phyloP scores from a whole-genome alignment of 805 yeast genomes.

The Sugiyamaella lignohabitans region DNA sequence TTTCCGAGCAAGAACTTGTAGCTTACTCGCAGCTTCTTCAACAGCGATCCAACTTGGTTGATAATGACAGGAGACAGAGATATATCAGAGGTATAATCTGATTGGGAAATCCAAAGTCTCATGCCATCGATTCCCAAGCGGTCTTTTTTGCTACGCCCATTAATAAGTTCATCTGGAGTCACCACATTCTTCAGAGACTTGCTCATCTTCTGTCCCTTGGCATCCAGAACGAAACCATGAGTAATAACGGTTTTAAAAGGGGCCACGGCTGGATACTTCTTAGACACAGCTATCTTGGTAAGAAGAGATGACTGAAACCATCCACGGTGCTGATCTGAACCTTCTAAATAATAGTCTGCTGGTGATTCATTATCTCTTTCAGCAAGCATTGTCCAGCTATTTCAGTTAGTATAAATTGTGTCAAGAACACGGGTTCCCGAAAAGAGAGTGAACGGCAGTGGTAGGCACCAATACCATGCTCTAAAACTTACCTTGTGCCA shows the following conservation, averaged over 20 bases:
- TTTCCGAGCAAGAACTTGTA: conserved; percentile 79
- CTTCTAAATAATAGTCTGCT: conserved; percentile 87
- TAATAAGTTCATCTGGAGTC: conserved; percentile 58
- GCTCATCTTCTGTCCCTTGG: conserved; percentile 84
- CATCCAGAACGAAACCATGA: conserved; percentile 90
- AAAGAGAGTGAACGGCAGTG: too few relatives aligned
- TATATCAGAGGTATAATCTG: conserved; percentile 80
- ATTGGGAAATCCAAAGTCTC: conserved; percentile 82
- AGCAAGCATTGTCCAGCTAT: conserved; percentile 66
- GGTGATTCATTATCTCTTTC: conserved; percentile 39
- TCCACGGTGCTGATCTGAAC: conserved; percentile 98
- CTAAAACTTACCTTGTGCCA: too few relatives aligned
- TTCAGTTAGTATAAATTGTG: too few relatives aligned
- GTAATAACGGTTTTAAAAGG: conserved; percentile 78
- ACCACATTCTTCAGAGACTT: conserved; percentile 84
- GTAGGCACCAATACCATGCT: too few relatives aligned
- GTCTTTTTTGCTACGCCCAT: conserved; percentile 49
- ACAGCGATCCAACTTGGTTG: conserved; percentile 67
- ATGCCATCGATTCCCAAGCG: conserved; percentile 85
- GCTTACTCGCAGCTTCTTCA: conserved; percentile 77
- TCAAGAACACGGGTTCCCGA: too few relatives aligned
- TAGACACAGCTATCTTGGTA: conserved; percentile 54
- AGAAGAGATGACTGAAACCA: conserved; percentile 96
- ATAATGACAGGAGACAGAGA: conserved; percentile 65
- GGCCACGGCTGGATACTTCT: conserved; percentile 35